Evolutionary conservation across 768 basidiomycete species (phyloP).

Genomic region (Rossbeevera mucosa): DNA sequence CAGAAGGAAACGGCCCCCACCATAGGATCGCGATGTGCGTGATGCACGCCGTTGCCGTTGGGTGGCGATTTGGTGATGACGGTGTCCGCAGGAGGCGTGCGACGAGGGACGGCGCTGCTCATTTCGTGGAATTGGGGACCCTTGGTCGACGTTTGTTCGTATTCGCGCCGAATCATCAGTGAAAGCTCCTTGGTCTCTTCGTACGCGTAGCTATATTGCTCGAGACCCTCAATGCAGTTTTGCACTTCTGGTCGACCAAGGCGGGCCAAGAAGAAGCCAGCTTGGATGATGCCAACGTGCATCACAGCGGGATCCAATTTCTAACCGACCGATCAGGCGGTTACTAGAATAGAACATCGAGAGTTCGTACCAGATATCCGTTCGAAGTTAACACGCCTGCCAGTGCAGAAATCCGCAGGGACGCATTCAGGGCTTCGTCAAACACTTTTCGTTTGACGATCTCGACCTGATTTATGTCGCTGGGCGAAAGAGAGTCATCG

Average conservation of each 20-base stretch:
- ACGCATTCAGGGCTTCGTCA: constrained; percentile 81
- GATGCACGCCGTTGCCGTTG: constrained; percentile 17
- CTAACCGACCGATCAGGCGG: constrained; percentile 30
- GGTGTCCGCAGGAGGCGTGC: constrained; percentile 17
- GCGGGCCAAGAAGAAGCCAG: constrained; percentile 76
- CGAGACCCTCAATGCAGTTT: constrained; percentile 79
- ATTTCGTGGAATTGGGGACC: constrained; percentile 40
- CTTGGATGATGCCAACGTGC: constrained; percentile 81
- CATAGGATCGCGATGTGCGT: constrained; percentile 18
- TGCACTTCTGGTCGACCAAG: constrained; percentile 78
- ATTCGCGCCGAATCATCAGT: constrained; percentile 52
- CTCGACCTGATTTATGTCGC: constrained; percentile 57
- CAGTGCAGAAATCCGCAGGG: constrained; percentile 84
- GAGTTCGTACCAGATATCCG: constrained; percentile 67
- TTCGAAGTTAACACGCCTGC: constrained; percentile 81
- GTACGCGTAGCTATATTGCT: constrained; percentile 86
- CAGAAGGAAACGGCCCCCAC: constrained; percentile 3
- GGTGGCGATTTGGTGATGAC: constrained; percentile 5
- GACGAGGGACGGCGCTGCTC: constrained; percentile 32
- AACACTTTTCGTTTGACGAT: constrained; percentile 62
- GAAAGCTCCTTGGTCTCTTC: constrained; percentile 82
- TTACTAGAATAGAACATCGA: background rate
- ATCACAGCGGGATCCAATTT: constrained; percentile 85
- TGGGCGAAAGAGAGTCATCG: constrained; percentile 41
- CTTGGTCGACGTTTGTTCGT: constrained; percentile 37